Base-by-base conservation (phyloP, 2,329 filamentous ascomycete genomes). In the Talaromyces sp. region DNA sequence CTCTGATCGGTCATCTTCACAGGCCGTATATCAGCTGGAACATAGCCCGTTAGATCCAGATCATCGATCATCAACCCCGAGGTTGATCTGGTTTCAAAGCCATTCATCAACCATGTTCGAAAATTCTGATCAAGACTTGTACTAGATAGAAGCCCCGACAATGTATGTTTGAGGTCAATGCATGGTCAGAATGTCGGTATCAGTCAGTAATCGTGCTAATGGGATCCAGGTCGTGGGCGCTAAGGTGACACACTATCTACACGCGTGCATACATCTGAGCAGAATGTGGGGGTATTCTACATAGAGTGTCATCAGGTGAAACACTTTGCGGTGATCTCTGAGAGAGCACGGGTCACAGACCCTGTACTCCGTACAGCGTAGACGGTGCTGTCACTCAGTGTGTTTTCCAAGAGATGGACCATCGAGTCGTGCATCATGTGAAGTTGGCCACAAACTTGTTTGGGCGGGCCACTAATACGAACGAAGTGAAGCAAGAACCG, bases 11-110 rank as follows among this genome's bases (percentile, higher is more conserved):
- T 29, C 27, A 31, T 11, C 15, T 29, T 27, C 40, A 15, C 40
- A 47, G 19, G 8, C 27, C 27, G 5, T 43, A 34, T 31, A 17
- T 47, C 29, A 29, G 17, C 25, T 36, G 43, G 58, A 36, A 61
- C 40, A 36, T 19, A 31, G 29, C n/a, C 3, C 15, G 51, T 34
- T 5, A 31, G 38, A 34, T 49, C 31, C 3, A 59, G n/a, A 45
- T 22, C 15, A 11, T 45, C 7, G 56, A 17, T 38, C 17, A 38
- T 22, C 25, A 38, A 58, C 29, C 34, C 31, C 31, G n/a, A 27
- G 36, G 22, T 40, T 38, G 56, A 59, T 56, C 53, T 56, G 31
- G 53, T 56, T 56, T 56, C 53, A 34, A 36, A 29, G 49, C 49
- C 15, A 29, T 53, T 27, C 22, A 27, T 53, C n/a, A 31, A 56